Base-by-base conservation (phyloP, 2,329 filamentous ascomycete species). In the Nothophoma quercina region DNA sequence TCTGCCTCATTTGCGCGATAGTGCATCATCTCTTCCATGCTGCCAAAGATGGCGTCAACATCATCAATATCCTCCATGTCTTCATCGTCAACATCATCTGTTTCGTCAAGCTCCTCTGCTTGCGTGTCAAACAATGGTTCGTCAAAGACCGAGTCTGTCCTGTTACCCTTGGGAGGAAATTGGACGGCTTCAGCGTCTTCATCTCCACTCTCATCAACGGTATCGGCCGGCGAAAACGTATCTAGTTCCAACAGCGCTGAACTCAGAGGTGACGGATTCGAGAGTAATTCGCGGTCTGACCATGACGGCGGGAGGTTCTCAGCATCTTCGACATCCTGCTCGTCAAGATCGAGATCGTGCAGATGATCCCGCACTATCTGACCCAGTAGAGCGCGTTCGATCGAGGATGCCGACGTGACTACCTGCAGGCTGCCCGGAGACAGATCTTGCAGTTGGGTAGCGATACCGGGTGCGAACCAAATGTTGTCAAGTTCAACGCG, bases 61-160 rank as follows among this genome's bases (percentile, higher is more conserved):
- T 58, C 54, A 1, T 58, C 56, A 9, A 65, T 38, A 10, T 60
- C 51, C 7, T 59, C 59, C 39, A 64, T 58, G 5, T 59, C 58
- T 12, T 56, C 53, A 16, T 64, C 56, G 0, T 44, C 28, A 13
- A 52, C 8, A 23, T 51, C 43, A 7, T 44, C 43, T 13, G 21
- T 42, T 6, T 55, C 44, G 38, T 40, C 4, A 58, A 10, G 15
- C 45, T 8, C 59, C 53, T 8, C 55, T 39, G 9, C 26, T 21
- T 33, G 9, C 7, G 25, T 18, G 8, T 25, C 48, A n/a, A 33
- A 47, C 6, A 39, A 19, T 10, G 9, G 9, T 6, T 21, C 21
- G 7, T 26, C 19, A 9, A 32, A 16, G 1, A 21, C n/a, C 7
- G 19, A 15, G 12, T 29, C 30, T 5, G 23, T 19, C 15, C 16